phyloP scores from a whole-genome alignment of 2,329 filamentous ascomycete genomes.

The Chrysosporium keratinophilum region DNA sequence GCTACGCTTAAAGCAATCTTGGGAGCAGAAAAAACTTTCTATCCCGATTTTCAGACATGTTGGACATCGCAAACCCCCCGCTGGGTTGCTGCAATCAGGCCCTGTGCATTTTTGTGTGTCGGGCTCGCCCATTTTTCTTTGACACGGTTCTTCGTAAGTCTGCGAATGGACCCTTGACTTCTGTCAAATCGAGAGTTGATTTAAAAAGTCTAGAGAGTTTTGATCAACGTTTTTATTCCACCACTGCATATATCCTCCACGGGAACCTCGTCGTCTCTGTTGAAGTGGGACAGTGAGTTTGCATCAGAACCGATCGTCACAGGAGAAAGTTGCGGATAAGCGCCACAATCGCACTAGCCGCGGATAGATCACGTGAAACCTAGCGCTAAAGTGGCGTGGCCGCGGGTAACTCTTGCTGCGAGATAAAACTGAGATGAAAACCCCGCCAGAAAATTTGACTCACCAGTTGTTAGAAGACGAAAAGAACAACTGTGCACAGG shows the following conservation, averaged over 20 bases:
- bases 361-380: background rate
- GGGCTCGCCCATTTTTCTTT: conserved; percentile 1
- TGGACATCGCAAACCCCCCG: conserved; percentile 79
- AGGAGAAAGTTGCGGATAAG: background rate
- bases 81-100: conserved; percentile 74
- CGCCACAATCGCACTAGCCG: background rate
- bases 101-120: conserved; percentile 53
- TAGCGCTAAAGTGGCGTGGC: background rate
- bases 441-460: conserved; percentile 3
- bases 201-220: no score
- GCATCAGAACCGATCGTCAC: background rate
- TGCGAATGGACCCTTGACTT: no score
- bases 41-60: conserved; percentile 85
- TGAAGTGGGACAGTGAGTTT: no score
- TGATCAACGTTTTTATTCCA: no score
- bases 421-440: background rate
- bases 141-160: no score
- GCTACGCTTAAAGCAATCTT: conserved; percentile 97
- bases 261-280: no score
- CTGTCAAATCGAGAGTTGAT: no score
- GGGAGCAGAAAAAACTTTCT: conserved; percentile 92
- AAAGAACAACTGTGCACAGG: background rate
- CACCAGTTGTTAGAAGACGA: background rate
- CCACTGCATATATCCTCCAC: no score
- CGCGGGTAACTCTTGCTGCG: conserved; percentile 1